These are phyloP conservation scores for Anacardium occidentale DNA, from an alignment of 345 rosid species.

Conservation along the genomic window DNA sequence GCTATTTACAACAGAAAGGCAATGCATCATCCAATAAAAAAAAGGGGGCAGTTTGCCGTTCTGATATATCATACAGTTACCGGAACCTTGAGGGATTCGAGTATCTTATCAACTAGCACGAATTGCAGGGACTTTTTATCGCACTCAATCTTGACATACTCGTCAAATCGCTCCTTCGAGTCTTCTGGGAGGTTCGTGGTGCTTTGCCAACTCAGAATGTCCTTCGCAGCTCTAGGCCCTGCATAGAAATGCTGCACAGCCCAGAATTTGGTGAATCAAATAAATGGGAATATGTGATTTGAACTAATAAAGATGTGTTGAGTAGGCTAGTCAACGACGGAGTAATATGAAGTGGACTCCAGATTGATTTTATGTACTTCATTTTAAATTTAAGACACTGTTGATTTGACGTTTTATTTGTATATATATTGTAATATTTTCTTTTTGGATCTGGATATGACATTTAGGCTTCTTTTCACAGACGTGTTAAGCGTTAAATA, in stretches of 20 bases:
- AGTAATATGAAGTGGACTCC: too few species aligned
- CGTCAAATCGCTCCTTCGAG: constrained; percentile 76
- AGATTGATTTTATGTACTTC: too few species aligned
- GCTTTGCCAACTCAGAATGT: constrained; percentile 68
- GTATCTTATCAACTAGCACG: constrained; percentile 79
- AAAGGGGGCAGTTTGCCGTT: neutral
- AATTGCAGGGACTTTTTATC: constrained; percentile 80
- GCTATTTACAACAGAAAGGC: neutral
- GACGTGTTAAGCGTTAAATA: too few species aligned
- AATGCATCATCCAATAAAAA: neutral
- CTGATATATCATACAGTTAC: constrained; percentile 40
- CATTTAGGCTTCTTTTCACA: too few species aligned
- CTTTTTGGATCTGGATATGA: too few species aligned
- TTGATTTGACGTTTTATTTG: too few species aligned
- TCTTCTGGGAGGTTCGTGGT: constrained; percentile 76
- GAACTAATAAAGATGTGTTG: too few species aligned
- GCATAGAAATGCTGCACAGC: constrained; percentile 83
- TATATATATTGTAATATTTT: too few species aligned
- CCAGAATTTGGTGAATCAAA: neutral
- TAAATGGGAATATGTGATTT: neutral
- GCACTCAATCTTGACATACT: constrained; percentile 76
- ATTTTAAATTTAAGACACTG: too few species aligned
- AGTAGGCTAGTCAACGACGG: too few species aligned
- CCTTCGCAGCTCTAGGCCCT: constrained; percentile 94
- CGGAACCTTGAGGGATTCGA: constrained; percentile 71